Base-by-base conservation (phyloP, 2,329 filamentous ascomycete species). In the Colletotrichum spaethianum region DNA sequence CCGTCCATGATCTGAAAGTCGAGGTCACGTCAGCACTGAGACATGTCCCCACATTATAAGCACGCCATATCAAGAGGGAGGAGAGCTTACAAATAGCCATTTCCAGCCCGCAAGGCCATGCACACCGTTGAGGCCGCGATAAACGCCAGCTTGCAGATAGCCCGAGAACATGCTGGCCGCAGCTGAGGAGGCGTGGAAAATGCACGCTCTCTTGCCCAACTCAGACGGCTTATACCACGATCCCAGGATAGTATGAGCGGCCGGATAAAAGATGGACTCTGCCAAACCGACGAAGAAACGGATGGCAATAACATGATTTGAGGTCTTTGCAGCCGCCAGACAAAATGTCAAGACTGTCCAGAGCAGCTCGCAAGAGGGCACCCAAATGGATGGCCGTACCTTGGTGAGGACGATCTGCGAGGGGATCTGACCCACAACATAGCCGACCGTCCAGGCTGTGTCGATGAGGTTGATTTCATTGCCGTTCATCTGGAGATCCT, bases 121-220 rank as follows among this genome's bases (percentile, higher is more conserved):
- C 0, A 85, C 79, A 0, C 87, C 87, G 40, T 86, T 86, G 0
- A 90, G 80, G 1, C 70, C 70, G 26, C 86, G 85, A 75, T 89
- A 88, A 0, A 86, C 86, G 0, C 85, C 87, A 0, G 88, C 85
- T 78, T 89, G 87, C 0, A 90, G 81, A 67, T 89, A 90, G 0
- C 88, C 88, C 23, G 86, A 87, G 64, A 90, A 86, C 86, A 90
- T 89, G 28, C 82, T 79, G 0, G 86, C 88, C 0, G 89, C 81
- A 3, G 84, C 86, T 12, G 87, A 86, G 23, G 84, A 86, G 0
- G 88, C 83, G 63, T 86, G 82, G 74, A 86, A 86, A 44, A 86
- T 82, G 68, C 83, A 84, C 0, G 83, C 81, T 9, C 89, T 83
- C 75, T 90, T 90, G 63, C 87, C 89, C 0, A 86, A 81, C 40